Evolutionary conservation across 2,329 filamentous ascomycete species (phyloP), one percentile per base, ranked within the genome.

Genomic region (Metarhizium album): DNA sequence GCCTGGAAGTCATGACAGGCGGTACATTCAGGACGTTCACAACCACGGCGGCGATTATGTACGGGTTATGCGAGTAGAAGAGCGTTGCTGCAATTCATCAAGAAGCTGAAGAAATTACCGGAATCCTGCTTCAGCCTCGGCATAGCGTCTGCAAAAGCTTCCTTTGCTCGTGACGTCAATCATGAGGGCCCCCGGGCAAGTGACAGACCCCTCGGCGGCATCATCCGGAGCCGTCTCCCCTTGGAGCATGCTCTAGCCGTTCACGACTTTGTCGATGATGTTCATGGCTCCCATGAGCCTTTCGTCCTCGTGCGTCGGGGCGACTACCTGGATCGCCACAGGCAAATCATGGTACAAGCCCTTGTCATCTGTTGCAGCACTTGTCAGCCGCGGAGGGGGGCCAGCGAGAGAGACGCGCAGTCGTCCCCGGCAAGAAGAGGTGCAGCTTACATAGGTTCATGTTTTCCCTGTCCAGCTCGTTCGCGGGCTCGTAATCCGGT

Each of bases 281-380:
- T 37, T 49, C 52, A 58, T 55, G 3, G 56, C 53, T 9, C 49
- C 55, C 8, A 58, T 40, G 13, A 58, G 35, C 24, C 42, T 54
- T 40, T 58, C 55, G 42, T 58, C 57, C 22, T 58, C 49, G 20
- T 56, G 52, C 9, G 49, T 53, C 42, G 49, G 42, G 3, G 49
- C 57, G 8, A 58, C 55, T 6, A 56, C 49, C 47, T 57, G 57
- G 11, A 57, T 46, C 2, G 51, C 46, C n/a, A 58, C 54, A 1
- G 57, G 55, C 48, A 58, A 53, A 2, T 53, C 55, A 6, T 46
- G n/a, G 27, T 56, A 56, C n/a, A 51, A 23, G 18, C 35, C 46
- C 8, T 49, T 53, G 24, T 58, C 49, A 42, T 55, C 53, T 57
- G 11, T 45, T 18, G 42, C 20, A 18, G 29, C 16, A 45, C 5